Percentiles rank a stretch among this genome's conserved stretches.
These are phyloP conservation scores for Penicillium herquei DNA, from an alignment of 495 filamentous ascomycete species.

Conservation along the genomic window DNA sequence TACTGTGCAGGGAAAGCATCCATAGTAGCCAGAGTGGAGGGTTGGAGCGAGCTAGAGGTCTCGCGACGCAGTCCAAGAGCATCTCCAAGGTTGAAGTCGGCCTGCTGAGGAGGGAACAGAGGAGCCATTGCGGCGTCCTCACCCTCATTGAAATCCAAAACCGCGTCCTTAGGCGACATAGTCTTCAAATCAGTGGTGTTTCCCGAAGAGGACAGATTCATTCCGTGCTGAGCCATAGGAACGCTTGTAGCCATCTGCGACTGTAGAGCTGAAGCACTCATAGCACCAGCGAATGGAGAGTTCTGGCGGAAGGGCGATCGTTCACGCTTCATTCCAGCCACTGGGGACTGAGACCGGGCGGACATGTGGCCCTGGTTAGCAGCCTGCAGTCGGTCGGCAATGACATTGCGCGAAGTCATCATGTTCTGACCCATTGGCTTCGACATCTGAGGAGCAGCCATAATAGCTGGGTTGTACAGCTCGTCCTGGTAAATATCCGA, in stretches of 20 bases:
- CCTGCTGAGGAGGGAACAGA: constrained; percentile 60
- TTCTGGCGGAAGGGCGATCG: constrained; percentile 79
- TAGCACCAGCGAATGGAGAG: constrained; percentile 61
- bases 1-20: constrained; percentile 44
- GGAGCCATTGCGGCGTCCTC: constrained; percentile 63
- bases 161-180: constrained; percentile 92
- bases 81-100: constrained; percentile 43
- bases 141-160: constrained; percentile 77
- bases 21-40: constrained; percentile 39
- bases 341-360: constrained; percentile 57
- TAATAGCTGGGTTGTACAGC: constrained; percentile 70
- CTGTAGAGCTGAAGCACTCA: constrained; percentile 28
- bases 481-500: constrained; percentile 85
- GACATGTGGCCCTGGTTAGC: constrained; percentile 71
- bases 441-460: constrained; percentile 47
- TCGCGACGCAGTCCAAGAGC: constrained; percentile 40
- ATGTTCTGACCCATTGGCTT: constrained; percentile 41
- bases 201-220: constrained; percentile 26
- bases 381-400: constrained; percentile 72
- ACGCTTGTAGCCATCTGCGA: constrained; percentile 40
- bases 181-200: constrained; percentile 61
- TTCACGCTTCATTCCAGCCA: constrained; percentile 56
- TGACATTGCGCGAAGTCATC: constrained; percentile 59
- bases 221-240: constrained; percentile 36
- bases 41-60: constrained; percentile 46